Conservation (phyloP, 2,329 filamentous ascomycete genomes). For the Fusarium veterinarium region DNA sequence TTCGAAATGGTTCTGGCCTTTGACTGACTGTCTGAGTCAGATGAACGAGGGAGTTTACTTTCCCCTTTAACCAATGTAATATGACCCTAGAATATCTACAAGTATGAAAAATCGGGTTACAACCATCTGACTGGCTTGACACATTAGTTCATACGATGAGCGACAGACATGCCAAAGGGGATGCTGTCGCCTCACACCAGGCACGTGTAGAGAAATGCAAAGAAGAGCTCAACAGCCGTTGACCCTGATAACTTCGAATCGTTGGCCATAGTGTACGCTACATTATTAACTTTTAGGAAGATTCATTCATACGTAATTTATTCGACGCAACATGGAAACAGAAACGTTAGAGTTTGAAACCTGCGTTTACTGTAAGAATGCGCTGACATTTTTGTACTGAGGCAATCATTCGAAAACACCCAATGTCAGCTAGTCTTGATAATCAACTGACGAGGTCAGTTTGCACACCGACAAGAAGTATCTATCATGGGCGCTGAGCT, state of each 20-base stretch:
- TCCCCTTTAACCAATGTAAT: not conserved
- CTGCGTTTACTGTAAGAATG: not conserved
- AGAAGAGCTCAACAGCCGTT: not conserved
- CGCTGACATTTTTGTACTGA: not conserved
- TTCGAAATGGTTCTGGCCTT: slow-evolving; percentile 11
- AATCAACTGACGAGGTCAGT: not conserved
- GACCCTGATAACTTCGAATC: not conserved
- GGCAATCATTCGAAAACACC: not conserved
- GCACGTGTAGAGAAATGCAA: not conserved
- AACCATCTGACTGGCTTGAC: not conserved
- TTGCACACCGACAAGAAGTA: too few relatives aligned
- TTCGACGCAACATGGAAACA: not conserved
- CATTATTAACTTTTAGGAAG: not conserved
- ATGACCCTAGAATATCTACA: not conserved
- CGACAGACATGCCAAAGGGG: not conserved
- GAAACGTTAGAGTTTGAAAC: not conserved
- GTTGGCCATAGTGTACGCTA: not conserved
- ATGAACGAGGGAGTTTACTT: not conserved
- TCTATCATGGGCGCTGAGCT: too few relatives aligned
- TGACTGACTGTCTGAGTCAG: not conserved
- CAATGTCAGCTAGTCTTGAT: not conserved
- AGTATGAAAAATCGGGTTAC: not conserved
- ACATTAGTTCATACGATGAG: not conserved
- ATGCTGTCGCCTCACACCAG: not conserved
- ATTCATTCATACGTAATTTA: not conserved